Evolutionary conservation across 345 rosid genomes (phyloP).

Genomic region (Eucalyptus curtisii): DNA sequence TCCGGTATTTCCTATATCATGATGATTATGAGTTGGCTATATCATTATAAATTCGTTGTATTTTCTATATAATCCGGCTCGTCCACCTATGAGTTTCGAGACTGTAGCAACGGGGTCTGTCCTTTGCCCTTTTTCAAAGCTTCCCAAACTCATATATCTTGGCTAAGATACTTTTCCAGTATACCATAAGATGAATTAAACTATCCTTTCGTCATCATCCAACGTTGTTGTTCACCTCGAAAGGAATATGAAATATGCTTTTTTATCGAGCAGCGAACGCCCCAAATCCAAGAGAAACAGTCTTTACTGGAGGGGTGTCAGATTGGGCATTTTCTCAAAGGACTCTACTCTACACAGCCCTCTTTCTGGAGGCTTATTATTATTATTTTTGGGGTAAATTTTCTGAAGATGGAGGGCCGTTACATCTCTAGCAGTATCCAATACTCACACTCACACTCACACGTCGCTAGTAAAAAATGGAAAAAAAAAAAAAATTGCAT

Average conservation of each 20-base stretch:
- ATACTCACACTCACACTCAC: no score
- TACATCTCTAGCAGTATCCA: no score
- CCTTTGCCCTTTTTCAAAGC: background rate
- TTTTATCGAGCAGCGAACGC: background rate
- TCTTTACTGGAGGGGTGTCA: background rate
- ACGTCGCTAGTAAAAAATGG: no score
- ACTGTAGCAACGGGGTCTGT: accelerated
- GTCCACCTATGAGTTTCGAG: background rate
- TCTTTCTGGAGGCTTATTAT: background rate
- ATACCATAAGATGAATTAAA: background rate
- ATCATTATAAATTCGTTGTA: background rate
- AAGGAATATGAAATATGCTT: background rate
- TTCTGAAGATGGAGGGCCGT: no score
- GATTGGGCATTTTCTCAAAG: background rate
- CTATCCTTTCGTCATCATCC: background rate
- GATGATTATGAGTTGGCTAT: background rate
- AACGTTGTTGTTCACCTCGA: background rate
- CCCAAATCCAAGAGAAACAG: background rate
- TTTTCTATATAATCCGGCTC: accelerated
- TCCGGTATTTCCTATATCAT: background rate
- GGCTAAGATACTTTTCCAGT: background rate
- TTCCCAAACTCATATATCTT: background rate
- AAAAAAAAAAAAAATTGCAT: no score
- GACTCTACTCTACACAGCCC: background rate
- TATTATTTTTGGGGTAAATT: no score